These are phyloP conservation scores for Neofusicoccum ribis DNA, from an alignment of 2,329 filamentous ascomycete species.

Conservation along the genomic window DNA sequence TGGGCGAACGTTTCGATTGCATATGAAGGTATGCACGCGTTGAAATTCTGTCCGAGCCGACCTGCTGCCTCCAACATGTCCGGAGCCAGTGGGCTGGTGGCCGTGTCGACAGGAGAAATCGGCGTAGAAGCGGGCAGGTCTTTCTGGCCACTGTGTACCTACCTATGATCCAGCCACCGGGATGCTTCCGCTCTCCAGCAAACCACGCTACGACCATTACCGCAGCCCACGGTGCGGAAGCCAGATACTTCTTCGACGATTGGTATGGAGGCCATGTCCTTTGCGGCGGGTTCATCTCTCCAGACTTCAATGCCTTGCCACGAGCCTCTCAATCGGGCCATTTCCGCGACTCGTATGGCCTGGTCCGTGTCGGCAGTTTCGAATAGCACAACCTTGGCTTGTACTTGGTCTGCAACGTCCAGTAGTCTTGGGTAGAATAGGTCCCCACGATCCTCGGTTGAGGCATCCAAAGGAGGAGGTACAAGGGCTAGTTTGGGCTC, in stretches of 20 bases:
- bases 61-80: too few relatives aligned
- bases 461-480: constrained; percentile 17
- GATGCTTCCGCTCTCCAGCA: constrained; percentile 39
- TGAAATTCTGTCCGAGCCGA: too few relatives aligned
- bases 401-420: constrained; percentile 51
- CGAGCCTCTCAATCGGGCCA: constrained; percentile 28
- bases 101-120: too few relatives aligned
- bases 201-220: constrained; percentile 47
- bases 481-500: constrained; percentile 84
- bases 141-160: background rate
- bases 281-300: constrained; percentile 58
- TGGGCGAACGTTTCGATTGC: too few relatives aligned
- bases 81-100: too few relatives aligned
- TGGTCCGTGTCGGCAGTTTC: constrained; percentile 73
- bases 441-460: constrained; percentile 36
- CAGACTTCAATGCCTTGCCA: constrained; percentile 63
- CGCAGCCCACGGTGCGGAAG: constrained; percentile 35
- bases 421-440: constrained; percentile 71
- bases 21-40: too few relatives aligned
- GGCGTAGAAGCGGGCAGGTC: too few relatives aligned
- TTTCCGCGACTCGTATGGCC: constrained; percentile 63
- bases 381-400: constrained; percentile 61
- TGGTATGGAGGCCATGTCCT: constrained; percentile 25
- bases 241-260: background rate
- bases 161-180: constrained; percentile 27